Evolutionary conservation across 805 yeast species (phyloP), one percentile per base, ranked within the genome.

Genomic region (Lipomyces anomalus): DNA sequence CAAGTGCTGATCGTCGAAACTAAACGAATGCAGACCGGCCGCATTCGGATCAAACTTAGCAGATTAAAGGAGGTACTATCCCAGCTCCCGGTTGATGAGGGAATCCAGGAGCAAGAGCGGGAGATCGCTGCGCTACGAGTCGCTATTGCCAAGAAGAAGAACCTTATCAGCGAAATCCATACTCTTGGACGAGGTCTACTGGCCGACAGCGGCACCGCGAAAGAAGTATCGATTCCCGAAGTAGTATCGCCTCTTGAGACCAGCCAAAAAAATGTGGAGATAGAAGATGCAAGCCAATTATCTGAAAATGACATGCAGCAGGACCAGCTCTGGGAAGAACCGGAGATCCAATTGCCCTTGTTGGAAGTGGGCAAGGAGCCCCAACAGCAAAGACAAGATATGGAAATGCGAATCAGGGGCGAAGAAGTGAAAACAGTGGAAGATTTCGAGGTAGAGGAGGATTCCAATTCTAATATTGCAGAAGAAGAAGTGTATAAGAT

Each of bases 21-120:
- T 13, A 13, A 9, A 9, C 30, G 13, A 9, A 13, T 13, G 30
- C 30, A 26, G 30, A 13, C 54, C 1, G 50, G 52, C 2, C 39
- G 48, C 18, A 40, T 50, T 11, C 18, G 48, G 4, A 44, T 46
- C 4, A 34, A 32, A 22, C 33, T 50, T 13, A 13, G 11, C 30
- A 26, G 13, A 13, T 13, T 26, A 13, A 26, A 26, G 30, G 30
- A 26, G 30, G 35, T 28, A 6, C 43, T 49, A 13, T 39, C 41
- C 6, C 37, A 41, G 26, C 21, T 9, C 9, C 26, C 24, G 44
- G 42, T 47, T 18, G 28, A 40, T 6, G 5, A 6, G 6, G 35
- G 17, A 1, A 18, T n/a, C 7, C 43, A 26, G 6, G 35, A 13
- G 7, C 34, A 23, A 4, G 11, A 18, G 4, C 42, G 33, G 0